These are phyloP conservation scores for Sutorius australiensis DNA, from an alignment of 768 basidiomycete genomes.

Conservation along the genomic window DNA sequence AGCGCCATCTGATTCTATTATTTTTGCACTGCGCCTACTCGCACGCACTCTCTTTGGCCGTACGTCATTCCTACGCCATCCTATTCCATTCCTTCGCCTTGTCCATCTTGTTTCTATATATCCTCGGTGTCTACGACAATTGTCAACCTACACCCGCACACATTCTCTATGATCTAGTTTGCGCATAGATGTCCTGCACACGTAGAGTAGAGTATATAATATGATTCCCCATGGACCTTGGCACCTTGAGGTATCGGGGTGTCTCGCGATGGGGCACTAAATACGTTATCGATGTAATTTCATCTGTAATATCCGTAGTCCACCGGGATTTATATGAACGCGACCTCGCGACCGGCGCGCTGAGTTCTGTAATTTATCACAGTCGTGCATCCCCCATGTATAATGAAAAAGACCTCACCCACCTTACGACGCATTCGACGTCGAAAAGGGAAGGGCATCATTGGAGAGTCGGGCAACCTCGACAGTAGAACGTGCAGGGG, in stretches of 20 bases:
- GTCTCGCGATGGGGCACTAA: neutral
- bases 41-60: constrained; percentile 3
- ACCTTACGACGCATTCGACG: neutral
- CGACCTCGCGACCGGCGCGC: too few relatives aligned
- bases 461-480: too few relatives aligned
- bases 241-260: neutral
- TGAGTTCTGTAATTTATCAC: too few relatives aligned
- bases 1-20: constrained; percentile 7
- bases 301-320: neutral
- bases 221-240: neutral
- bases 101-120: constrained; percentile 1
- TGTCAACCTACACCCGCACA: constrained; percentile 4
- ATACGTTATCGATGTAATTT: constrained; percentile 6
- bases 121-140: neutral
- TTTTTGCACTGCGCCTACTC: constrained; percentile 5
- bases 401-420: too few relatives aligned
- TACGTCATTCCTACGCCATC: neutral
- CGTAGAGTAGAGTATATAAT: constrained; percentile 14
- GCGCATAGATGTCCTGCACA: constrained; percentile 21
- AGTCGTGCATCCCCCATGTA: too few relatives aligned
- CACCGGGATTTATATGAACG: too few relatives aligned
- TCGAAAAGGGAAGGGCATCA: too few relatives aligned
- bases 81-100: constrained; percentile 5
- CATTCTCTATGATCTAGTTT: constrained; percentile 13
- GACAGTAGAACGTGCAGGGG: too few relatives aligned